Percentiles rank a stretch among this genome's conserved stretches.
Evolutionary conservation across 148 eudicot species (phyloP).

Genomic region (Polygonum aviculare): DNA sequence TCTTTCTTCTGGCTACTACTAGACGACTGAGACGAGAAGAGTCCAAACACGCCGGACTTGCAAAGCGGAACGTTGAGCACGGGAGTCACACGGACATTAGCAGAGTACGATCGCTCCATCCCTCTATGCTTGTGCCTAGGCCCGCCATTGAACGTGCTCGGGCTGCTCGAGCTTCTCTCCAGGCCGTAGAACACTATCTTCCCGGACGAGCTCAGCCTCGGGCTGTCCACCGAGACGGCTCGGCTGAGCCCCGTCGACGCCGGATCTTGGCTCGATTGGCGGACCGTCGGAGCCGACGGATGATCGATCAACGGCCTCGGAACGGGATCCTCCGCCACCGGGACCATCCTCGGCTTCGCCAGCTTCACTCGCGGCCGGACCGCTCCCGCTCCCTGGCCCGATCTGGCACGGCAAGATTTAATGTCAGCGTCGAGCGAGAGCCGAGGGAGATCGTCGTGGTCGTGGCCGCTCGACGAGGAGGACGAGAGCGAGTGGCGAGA

Average conservation of each 20-base stretch:
- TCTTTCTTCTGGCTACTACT: constrained; percentile 23
- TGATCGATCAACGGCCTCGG: constrained; percentile 11
- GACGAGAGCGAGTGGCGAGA: constrained; percentile 52
- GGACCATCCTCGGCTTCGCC: constrained; percentile 19
- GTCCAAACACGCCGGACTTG: constrained; percentile 56
- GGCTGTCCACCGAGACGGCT: constrained; percentile 61
- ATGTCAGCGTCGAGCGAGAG: constrained; percentile 55
- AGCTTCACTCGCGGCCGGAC: constrained; percentile 24
- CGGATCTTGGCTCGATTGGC: constrained; percentile 24
- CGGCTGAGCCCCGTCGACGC: constrained; percentile 10
- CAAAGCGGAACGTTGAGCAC: constrained; percentile 91
- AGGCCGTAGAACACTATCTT: constrained; percentile 63
- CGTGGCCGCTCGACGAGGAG: constrained; percentile 46
- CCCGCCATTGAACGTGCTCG: constrained; percentile 77
- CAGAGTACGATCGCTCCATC: constrained; percentile 81
- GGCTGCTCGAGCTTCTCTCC: constrained; percentile 83
- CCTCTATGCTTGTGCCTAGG: constrained; percentile 49
- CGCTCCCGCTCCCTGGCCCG: constrained; percentile 4
- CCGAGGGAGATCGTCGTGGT: constrained; percentile 59
- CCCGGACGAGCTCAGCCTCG: constrained; percentile 81
- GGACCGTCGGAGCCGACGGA: constrained; percentile 10
- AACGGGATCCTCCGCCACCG: constrained; percentile 16
- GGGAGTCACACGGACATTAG: constrained; percentile 68
- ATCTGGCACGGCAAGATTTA: background rate
- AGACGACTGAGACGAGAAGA: constrained; percentile 34